Evolutionary conservation across 225 moss, liverwort and hornwort genomes (phyloP).

Genomic region (Ulota crispa): DNA sequence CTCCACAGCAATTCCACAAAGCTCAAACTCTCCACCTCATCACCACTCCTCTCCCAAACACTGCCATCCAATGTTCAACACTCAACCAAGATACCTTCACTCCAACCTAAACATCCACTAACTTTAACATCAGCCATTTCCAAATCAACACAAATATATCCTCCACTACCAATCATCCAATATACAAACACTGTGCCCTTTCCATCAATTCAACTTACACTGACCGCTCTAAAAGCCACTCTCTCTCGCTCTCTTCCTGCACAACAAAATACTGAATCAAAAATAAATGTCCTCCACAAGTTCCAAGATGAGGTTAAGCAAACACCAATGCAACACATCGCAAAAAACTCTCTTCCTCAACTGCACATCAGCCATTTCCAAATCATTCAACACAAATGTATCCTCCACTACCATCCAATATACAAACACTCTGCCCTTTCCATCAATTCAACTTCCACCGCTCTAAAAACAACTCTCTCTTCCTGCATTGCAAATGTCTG

Average conservation of each 20-base stretch:
- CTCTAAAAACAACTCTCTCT: too few species aligned
- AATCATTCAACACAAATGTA: not conserved
- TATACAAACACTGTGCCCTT: too few species aligned
- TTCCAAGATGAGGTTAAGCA: not conserved
- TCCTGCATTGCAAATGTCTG: not conserved
- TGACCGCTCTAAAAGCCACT: not conserved
- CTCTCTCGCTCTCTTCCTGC: not conserved
- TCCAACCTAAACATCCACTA: not conserved
- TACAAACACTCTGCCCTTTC: too few species aligned
- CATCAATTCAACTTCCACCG: not conserved
- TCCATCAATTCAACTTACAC: not conserved
- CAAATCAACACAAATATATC: not conserved
- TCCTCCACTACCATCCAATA: not conserved
- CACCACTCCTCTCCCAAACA: not conserved
- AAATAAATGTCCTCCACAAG: not conserved
- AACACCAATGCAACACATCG: not conserved
- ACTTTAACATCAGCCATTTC: not conserved
- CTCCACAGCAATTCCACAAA: not conserved
- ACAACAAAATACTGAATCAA: not conserved
- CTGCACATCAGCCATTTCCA: accelerated
- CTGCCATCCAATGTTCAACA: not conserved
- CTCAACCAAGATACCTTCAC: not conserved
- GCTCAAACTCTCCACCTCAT: not conserved
- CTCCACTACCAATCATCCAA: not conserved
- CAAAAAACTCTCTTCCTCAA: not conserved